Evolutionary conservation across 345 rosid species (phyloP).

Genomic region (Rhodomyrtus tomentosa): DNA sequence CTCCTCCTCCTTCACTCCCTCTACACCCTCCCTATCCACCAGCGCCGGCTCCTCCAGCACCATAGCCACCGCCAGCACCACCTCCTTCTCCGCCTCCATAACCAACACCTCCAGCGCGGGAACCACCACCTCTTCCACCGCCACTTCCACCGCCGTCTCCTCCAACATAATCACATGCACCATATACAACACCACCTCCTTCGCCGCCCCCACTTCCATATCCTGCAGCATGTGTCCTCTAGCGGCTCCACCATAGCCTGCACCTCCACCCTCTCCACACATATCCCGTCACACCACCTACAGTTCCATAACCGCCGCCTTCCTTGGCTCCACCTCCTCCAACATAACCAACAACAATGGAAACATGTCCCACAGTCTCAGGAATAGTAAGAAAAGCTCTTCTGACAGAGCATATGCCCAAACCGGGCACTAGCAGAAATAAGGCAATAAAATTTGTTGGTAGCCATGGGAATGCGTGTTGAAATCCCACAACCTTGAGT

Average conservation of each 20-base stretch:
- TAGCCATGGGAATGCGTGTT: constrained; percentile 16
- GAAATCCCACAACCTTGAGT: background rate
- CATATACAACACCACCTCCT: constrained; percentile 7
- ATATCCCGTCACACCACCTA: constrained; percentile 13
- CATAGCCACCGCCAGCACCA: constrained; percentile 1
- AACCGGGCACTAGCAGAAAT: constrained; percentile 13
- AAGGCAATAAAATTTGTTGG: constrained; percentile 7
- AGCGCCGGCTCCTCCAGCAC: constrained; percentile 3
- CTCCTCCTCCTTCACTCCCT: constrained; percentile 15
- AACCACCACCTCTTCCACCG: background rate
- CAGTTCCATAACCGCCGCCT: constrained; percentile 5
- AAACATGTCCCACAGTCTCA: constrained; percentile 10
- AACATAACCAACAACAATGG: constrained; percentile 7
- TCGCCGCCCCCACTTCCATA: constrained; percentile 3
- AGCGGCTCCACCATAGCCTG: constrained; percentile 11
- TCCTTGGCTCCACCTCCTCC: constrained; percentile 10
- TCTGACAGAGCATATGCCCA: constrained; percentile 26
- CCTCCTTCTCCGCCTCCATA: constrained; percentile 11
- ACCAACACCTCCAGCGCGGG: background rate
- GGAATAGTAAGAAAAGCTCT: constrained; percentile 24
- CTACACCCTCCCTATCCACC: constrained; percentile 9
- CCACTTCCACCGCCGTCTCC: constrained; percentile 2
- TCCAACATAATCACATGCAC: background rate
- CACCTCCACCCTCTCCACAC: constrained; percentile 13
- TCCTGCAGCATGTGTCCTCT: constrained; percentile 7